A percentile compares a stretch with the other conserved stretches of the same genome.
These are phyloP conservation scores for Inosperma sp. DNA, from an alignment of 768 basidiomycete species.

Conservation along the genomic window DNA sequence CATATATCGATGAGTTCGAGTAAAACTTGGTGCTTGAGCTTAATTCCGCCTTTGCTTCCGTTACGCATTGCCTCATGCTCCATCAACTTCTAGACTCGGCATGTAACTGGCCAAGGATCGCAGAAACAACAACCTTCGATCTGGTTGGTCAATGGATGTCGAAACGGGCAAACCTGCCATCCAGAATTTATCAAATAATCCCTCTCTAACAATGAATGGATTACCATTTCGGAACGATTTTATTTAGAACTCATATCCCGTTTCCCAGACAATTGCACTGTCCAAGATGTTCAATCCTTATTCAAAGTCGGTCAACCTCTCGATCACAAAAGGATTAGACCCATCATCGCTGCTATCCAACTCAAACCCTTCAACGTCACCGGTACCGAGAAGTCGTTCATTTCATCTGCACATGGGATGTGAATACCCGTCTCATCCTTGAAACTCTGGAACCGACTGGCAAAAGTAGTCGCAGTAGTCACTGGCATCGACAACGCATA, in stretches of 20 bases:
- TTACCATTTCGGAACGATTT: not conserved
- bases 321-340: not conserved
- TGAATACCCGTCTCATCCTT: constrained; percentile 22
- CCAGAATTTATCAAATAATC: too few relatives aligned
- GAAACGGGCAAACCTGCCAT: too few relatives aligned
- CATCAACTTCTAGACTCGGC: too few relatives aligned
- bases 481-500: constrained; percentile 13
- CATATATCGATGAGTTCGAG: too few relatives aligned
- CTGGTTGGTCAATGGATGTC: too few relatives aligned
- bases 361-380: not conserved
- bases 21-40: too few relatives aligned
- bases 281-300: not conserved
- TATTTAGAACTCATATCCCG: too few relatives aligned
- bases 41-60: too few relatives aligned
- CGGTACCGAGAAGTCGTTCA: constrained; percentile 14
- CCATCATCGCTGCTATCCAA: not conserved
- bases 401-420: constrained; percentile 22
- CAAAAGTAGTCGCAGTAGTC: constrained; percentile 17
- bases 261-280: not conserved
- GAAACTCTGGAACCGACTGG: constrained; percentile 16
- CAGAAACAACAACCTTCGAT: too few relatives aligned
- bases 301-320: constrained; percentile 1
- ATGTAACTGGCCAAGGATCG: too few relatives aligned
- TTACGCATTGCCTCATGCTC: too few relatives aligned
- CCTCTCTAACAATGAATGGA: too few relatives aligned